phyloP scores from a whole-genome alignment of 768 basidiomycete species.

The Collybia mongolica region DNA sequence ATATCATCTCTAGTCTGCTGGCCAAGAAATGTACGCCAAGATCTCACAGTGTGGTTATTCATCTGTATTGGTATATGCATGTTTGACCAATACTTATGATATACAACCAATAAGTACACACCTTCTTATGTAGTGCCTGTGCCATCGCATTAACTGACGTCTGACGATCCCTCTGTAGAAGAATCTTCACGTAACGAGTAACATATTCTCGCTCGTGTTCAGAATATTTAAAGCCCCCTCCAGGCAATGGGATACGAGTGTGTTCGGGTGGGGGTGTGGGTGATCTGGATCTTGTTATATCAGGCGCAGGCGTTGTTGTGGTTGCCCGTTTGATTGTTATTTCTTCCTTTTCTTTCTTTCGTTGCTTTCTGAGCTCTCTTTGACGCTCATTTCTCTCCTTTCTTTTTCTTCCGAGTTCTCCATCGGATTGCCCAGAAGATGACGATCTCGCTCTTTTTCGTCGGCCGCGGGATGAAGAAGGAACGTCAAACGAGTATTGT shows the following conservation, averaged over 20 bases:
- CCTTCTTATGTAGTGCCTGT: conserved; percentile 44
- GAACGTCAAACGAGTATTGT: conserved; percentile 41
- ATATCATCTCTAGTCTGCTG: conserved; percentile 32
- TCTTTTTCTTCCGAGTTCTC: conserved; percentile 5
- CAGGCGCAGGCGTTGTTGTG: neutral
- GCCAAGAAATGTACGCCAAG: conserved; percentile 47
- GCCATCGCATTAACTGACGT: conserved; percentile 37
- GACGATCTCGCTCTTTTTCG: conserved; percentile 17
- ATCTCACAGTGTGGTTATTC: conserved; percentile 51
- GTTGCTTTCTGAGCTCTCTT: conserved; percentile 13
- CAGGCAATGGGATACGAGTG: conserved; percentile 22
- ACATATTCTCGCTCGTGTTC: conserved; percentile 50
- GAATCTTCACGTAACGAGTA: conserved; percentile 38
- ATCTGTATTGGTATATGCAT: conserved; percentile 54
- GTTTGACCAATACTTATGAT: conserved; percentile 28
- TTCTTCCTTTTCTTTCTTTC: conserved; percentile 6
- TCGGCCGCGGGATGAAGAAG: conserved; percentile 12
- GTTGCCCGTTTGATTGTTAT: conserved; percentile 2
- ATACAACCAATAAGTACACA: conserved; percentile 17
- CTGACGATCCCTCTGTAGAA: conserved; percentile 47
- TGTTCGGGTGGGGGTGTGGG: conserved; percentile 46
- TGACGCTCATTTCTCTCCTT: conserved; percentile 10
- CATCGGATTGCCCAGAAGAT: conserved; percentile 3
- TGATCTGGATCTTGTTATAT: conserved; percentile 22
- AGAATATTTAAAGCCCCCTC: conserved; percentile 39